A percentile compares a stretch with the other conserved stretches of the same genome.
These are phyloP conservation scores for Barnettozyma salicaria DNA, from an alignment of 805 yeast species.

Conservation along the genomic window DNA sequence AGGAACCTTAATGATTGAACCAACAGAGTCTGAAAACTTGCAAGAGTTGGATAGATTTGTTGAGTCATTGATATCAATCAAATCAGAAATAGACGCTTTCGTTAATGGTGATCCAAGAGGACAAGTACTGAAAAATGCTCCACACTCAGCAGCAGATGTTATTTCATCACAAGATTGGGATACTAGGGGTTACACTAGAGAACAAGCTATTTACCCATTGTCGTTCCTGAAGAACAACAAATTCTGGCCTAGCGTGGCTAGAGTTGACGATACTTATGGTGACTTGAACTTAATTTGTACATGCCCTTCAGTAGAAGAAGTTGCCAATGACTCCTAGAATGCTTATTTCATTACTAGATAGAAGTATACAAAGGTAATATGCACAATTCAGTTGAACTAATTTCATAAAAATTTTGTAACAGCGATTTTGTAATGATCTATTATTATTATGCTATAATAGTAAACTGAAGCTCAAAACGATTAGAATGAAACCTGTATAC, in stretches of 20 bases:
- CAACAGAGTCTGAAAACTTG: slow-evolving; percentile 90
- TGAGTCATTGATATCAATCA: slow-evolving; percentile 77
- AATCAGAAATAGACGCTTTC: slow-evolving; percentile 71
- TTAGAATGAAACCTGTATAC: too few species aligned
- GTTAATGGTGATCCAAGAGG: slow-evolving; percentile 64
- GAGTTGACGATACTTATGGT: slow-evolving; percentile 93
- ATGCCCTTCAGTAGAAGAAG: slow-evolving; percentile 81
- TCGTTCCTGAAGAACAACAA: slow-evolving; percentile 67
- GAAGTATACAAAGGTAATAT: too few species aligned
- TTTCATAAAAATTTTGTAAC: too few species aligned
- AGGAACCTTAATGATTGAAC: slow-evolving; percentile 96
- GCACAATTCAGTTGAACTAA: too few species aligned
- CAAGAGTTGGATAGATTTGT: slow-evolving; percentile 88
- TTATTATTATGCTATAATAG: too few species aligned
- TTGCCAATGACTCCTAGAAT: slow-evolving; percentile 32
- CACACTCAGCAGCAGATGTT: slow-evolving; percentile 82
- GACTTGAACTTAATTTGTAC: slow-evolving; percentile 90
- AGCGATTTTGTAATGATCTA: too few species aligned
- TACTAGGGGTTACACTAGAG: slow-evolving; percentile 82
- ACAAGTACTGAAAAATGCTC: slow-evolving; percentile 76
- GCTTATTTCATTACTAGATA: neutral
- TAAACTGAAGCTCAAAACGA: too few species aligned
- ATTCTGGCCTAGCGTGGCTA: slow-evolving; percentile 93
- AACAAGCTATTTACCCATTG: slow-evolving; percentile 89
- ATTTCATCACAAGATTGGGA: slow-evolving; percentile 69